These are phyloP conservation scores for Colletotrichum zoysiae DNA, from an alignment of 2,329 filamentous ascomycete genomes.

Conservation along the genomic window DNA sequence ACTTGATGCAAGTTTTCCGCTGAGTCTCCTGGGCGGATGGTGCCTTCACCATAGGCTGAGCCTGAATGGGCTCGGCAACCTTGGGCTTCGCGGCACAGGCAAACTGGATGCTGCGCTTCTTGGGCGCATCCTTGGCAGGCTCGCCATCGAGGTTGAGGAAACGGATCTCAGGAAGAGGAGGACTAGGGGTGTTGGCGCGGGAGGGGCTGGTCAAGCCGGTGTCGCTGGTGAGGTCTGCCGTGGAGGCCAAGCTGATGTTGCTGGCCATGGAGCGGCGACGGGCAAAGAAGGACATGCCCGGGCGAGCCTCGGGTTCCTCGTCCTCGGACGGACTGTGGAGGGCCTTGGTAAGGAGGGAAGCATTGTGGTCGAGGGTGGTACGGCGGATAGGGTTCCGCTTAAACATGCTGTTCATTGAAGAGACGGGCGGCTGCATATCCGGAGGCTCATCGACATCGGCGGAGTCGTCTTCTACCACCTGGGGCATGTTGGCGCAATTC, in stretches of 20 bases:
- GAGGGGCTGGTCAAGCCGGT: constrained; percentile 91
- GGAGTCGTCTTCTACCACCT: constrained; percentile 69
- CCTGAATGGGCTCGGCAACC: constrained; percentile 47
- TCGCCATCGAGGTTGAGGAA: constrained; percentile 56
- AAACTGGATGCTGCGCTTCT: constrained; percentile 93
- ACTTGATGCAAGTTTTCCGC: constrained; percentile 77
- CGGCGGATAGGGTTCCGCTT: constrained; percentile 62
- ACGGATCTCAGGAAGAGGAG: constrained; percentile 75
- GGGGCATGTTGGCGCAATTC: constrained; percentile 58
- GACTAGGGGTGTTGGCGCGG: constrained; percentile 89
- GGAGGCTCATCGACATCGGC: constrained; percentile 91
- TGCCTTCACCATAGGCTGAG: constrained; percentile 49
- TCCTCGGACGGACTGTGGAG: constrained; percentile 77
- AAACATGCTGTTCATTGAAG: constrained; percentile 55
- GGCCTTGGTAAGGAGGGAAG: constrained; percentile 89
- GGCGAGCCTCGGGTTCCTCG: constrained; percentile 56
- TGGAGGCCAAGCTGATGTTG: constrained; percentile 84
- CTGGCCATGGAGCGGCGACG: constrained; percentile 79
- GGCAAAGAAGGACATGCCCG: constrained; percentile 52
- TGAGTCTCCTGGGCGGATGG: constrained; percentile 55
- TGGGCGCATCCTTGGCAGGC: constrained; percentile 51
- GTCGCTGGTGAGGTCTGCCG: constrained; percentile 94
- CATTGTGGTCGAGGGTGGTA: constrained; percentile 66
- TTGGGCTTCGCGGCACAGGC: constrained; percentile 77
- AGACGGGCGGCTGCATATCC: constrained; percentile 62